Percentiles rank a stretch among this genome's conserved stretches.
Conservation (phyloP, 495 filamentous ascomycete genomes). For the Xylaria grammica region DNA sequence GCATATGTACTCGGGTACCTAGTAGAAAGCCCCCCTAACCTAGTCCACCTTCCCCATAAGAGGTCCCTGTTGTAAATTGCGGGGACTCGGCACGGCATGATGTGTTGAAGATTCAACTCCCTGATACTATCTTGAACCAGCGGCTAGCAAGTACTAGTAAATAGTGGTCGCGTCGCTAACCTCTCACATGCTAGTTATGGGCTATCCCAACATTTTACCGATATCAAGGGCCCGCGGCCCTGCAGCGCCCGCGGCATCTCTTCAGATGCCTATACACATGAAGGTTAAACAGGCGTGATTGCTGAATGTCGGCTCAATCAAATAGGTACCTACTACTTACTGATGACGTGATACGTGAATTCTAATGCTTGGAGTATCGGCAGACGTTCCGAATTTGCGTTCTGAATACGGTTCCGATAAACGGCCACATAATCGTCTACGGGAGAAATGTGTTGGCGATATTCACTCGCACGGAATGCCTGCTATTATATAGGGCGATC, state of each 20-base stretch:
- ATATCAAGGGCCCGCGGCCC: background rate
- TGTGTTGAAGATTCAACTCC: background rate
- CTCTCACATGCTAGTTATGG: background rate
- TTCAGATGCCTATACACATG: background rate
- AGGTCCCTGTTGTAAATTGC: background rate
- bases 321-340: too few relatives aligned
- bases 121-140: background rate
- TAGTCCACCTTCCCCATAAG: slow-evolving; percentile 10
- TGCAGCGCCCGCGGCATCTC: background rate
- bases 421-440: background rate
- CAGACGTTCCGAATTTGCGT: too few relatives aligned
- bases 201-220: background rate
- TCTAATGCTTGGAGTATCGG: too few relatives aligned
- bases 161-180: background rate
- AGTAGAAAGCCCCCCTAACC: too few relatives aligned
- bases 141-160: background rate
- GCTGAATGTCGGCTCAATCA: too few relatives aligned
- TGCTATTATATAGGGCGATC: background rate
- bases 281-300: background rate
- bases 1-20: too few relatives aligned
- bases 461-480: background rate
- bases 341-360: too few relatives aligned
- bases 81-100: background rate
- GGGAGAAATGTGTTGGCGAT: background rate
- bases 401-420: background rate